phyloP scores from a whole-genome alignment of 2,329 filamentous ascomycete species.

The Venturia pyrina region DNA sequence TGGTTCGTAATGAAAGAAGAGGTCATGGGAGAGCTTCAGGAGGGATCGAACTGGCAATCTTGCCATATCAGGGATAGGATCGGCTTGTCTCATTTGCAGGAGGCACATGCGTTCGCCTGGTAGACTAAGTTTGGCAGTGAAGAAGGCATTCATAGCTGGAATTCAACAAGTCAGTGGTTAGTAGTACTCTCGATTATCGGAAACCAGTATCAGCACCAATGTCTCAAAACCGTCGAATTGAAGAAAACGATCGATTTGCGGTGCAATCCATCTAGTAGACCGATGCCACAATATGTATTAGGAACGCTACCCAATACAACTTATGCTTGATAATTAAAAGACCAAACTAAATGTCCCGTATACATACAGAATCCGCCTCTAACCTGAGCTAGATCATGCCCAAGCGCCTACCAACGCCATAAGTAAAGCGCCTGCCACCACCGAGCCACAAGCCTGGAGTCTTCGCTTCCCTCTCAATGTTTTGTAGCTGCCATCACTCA shows the following conservation, averaged over 20 bases:
- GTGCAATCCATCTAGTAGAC: neutral
- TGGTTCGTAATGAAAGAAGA: too few relatives aligned
- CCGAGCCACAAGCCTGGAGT: constrained; percentile 52
- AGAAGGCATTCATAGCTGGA: too few relatives aligned
- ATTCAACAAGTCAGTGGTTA: too few relatives aligned
- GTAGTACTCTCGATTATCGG: neutral
- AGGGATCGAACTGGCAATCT: too few relatives aligned
- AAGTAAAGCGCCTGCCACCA: constrained; percentile 52
- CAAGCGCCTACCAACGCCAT: constrained; percentile 68
- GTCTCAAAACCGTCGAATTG: neutral
- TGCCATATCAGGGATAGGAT: too few relatives aligned
- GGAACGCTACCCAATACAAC: neutral
- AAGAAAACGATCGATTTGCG: neutral
- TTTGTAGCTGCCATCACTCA: constrained; percentile 65
- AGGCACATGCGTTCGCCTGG: too few relatives aligned
- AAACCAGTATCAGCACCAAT: neutral
- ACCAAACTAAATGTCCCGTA: neutral
- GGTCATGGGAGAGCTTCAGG: too few relatives aligned
- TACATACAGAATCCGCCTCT: neutral
- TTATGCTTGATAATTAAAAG: neutral
- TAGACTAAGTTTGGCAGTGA: too few relatives aligned
- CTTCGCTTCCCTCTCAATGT: constrained; percentile 52
- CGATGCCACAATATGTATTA: neutral
- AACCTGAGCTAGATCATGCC: constrained; percentile 37
- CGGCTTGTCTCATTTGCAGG: too few relatives aligned